These are phyloP conservation scores for Discostella pseudostelligera DNA, from an alignment of 108 stramenopile genomes.

Conservation along the genomic window DNA sequence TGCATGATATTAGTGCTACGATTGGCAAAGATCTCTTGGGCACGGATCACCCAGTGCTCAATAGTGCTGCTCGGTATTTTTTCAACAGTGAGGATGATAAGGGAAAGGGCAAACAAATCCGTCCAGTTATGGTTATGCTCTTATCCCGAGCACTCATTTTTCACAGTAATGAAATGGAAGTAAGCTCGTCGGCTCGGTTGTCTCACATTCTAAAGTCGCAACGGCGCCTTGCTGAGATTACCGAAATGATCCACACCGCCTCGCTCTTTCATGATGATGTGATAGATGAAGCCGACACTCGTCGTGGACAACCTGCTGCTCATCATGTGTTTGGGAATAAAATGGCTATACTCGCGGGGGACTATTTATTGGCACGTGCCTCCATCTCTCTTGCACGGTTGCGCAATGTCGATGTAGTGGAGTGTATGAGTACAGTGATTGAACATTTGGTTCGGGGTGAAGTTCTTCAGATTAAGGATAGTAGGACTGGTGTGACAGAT, in stretches of 20 bases:
- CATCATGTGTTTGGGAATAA: slow-evolving; percentile 97
- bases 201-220: slow-evolving; percentile 64
- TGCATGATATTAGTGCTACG: slow-evolving; percentile 67
- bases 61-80: slow-evolving; percentile 81
- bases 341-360: slow-evolving; percentile 97
- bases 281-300: slow-evolving; percentile 94
- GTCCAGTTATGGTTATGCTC: slow-evolving; percentile 86
- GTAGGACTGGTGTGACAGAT: slow-evolving; percentile 48
- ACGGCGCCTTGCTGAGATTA: slow-evolving; percentile 94
- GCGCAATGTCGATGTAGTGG: slow-evolving; percentile 92
- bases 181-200: slow-evolving; percentile 10
- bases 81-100: slow-evolving; percentile 70
- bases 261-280: slow-evolving; percentile 98
- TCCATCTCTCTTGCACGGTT: slow-evolving; percentile 93
- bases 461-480: slow-evolving; percentile 91
- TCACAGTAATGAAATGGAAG: slow-evolving; percentile 10
- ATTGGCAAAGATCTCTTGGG: slow-evolving; percentile 80
- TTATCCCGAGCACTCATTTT: slow-evolving; percentile 72
- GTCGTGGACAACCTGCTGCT: slow-evolving; percentile 89
- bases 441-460: slow-evolving; percentile 98
- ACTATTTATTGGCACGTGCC: slow-evolving; percentile 96
- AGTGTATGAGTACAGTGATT: slow-evolving; percentile 96
- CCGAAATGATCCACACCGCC: slow-evolving; percentile 99
- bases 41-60: slow-evolving; percentile 82
- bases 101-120: slow-evolving; percentile 73